A percentile compares a stretch with the other conserved stretches of the same genome.
These are phyloP conservation scores for Cornus suecica DNA, from an alignment of 148 eudicot species.

Conservation along the genomic window DNA sequence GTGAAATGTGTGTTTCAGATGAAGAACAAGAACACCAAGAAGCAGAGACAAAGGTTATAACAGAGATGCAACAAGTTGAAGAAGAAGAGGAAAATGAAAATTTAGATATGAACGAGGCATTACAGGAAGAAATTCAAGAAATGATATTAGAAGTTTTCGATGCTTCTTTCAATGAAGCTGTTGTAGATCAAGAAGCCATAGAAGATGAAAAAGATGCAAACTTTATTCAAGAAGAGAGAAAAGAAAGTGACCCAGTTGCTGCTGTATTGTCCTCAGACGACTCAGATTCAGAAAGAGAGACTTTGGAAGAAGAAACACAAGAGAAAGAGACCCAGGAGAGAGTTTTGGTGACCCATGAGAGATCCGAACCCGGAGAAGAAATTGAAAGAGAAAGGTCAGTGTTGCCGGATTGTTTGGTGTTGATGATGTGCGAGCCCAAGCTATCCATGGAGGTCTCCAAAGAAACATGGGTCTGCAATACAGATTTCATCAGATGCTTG, in stretches of 20 bases:
- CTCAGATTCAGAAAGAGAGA: conserved; percentile 1
- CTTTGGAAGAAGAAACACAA: conserved; percentile 10
- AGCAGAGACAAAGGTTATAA: neutral
- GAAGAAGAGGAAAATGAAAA: no score
- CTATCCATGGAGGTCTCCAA: conserved; percentile 94
- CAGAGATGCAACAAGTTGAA: neutral
- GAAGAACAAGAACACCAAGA: conserved; percentile 10
- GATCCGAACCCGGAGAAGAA: neutral
- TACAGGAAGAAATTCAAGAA: conserved; percentile 3
- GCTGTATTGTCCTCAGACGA: neutral
- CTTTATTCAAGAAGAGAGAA: conserved; percentile 6
- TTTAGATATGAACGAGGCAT: neutral
- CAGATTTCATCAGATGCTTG: conserved; percentile 63
- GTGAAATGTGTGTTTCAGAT: neutral
- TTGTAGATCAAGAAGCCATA: neutral
- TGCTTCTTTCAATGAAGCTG: neutral
- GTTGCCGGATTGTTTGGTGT: conserved; percentile 84
- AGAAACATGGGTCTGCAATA: conserved; percentile 90
- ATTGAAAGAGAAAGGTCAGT: conserved; percentile 4
- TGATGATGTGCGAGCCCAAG: conserved; percentile 95
- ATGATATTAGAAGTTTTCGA: neutral
- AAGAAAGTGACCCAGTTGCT: neutral
- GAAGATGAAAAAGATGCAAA: conserved; percentile 20
- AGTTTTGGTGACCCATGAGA: conserved; percentile 7
- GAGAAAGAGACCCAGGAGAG: conserved; percentile 9